Conservation (phyloP, 352 stramenopile genomes). For the Globisporangium barbulae region DNA sequence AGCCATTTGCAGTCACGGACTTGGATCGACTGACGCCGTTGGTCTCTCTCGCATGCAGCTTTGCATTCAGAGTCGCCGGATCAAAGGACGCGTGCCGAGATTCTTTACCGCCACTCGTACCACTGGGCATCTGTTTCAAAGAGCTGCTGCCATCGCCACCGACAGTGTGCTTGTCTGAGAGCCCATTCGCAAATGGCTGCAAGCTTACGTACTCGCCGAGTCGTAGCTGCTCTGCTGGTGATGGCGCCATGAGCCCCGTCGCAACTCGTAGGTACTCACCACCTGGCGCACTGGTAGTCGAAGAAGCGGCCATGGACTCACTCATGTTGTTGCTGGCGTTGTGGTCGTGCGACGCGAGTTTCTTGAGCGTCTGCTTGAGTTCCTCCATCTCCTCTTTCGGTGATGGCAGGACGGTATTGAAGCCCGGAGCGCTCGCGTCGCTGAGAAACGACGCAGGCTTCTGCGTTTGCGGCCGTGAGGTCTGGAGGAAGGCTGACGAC, state of each 20-base stretch:
- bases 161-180: neutral
- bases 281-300: neutral
- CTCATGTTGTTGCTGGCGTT: constrained; percentile 2
- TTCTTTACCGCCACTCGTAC: neutral
- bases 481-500: neutral
- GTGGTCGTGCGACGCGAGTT: constrained; percentile 41
- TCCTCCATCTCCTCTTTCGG: constrained; percentile 61
- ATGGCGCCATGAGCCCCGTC: constrained; percentile 12
- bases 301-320: neutral
- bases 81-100: constrained; percentile 24
- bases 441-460: constrained; percentile 14
- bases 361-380: constrained; percentile 68
- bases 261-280: constrained; percentile 30
- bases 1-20: constrained; percentile 14
- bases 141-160: neutral
- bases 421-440: neutral
- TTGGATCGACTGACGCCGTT: constrained; percentile 15
- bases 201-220: constrained; percentile 20
- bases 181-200: constrained; percentile 9
- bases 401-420: constrained; percentile 27
- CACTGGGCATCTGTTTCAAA: neutral
- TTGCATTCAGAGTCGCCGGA: constrained; percentile 12
- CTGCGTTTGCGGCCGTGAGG: neutral
- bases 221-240: constrained; percentile 21
- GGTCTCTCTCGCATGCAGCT: constrained; percentile 13